Percentiles rank a stretch among this genome's conserved stretches.
These are phyloP conservation scores for Eucalyptus rudis DNA, from an alignment of 345 rosid species.

Conservation along the genomic window DNA sequence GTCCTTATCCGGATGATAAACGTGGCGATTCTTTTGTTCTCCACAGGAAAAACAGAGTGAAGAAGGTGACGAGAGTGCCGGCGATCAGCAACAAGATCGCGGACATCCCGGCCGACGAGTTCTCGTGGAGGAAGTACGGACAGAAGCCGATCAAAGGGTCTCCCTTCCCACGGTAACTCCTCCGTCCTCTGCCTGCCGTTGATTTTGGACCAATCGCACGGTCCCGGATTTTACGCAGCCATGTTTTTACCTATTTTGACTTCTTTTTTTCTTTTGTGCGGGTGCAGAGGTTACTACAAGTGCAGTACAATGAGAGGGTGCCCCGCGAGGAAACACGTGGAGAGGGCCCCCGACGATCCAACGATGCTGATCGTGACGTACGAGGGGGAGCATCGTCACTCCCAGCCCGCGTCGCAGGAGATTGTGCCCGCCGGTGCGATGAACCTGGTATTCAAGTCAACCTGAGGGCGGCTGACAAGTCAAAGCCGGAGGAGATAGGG, in stretches of 20 bases:
- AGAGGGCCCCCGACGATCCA: slow-evolving; percentile 78
- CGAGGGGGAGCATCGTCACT: slow-evolving; percentile 86
- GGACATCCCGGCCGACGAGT: slow-evolving; percentile 89
- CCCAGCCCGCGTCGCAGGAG: slow-evolving; percentile 38
- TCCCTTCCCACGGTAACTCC: slow-evolving; percentile 78
- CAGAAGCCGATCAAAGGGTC: slow-evolving; percentile 98
- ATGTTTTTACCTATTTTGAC: background rate
- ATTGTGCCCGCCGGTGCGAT: slow-evolving; percentile 14
- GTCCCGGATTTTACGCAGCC: background rate
- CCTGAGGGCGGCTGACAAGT: background rate
- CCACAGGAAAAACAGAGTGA: slow-evolving; percentile 60
- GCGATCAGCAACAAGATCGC: slow-evolving; percentile 85
- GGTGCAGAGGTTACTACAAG: slow-evolving; percentile 81
- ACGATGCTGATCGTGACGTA: slow-evolving; percentile 83
- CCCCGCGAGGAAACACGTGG: slow-evolving; percentile 97
- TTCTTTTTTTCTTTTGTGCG: too few species aligned
- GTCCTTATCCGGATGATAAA: background rate
- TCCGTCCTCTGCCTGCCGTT: background rate
- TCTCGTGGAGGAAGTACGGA: slow-evolving; percentile 95
- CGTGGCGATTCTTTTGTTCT: background rate
- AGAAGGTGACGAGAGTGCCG: slow-evolving; percentile 68
- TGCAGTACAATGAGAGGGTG: slow-evolving; percentile 82
- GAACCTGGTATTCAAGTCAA: slow-evolving; percentile 41
- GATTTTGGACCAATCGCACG: background rate
- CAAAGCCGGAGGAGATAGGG: background rate